Evolutionary conservation across 495 filamentous ascomycete genomes (phyloP), one percentile per base, ranked within the genome.

Genomic region (Penicillium silybi): DNA sequence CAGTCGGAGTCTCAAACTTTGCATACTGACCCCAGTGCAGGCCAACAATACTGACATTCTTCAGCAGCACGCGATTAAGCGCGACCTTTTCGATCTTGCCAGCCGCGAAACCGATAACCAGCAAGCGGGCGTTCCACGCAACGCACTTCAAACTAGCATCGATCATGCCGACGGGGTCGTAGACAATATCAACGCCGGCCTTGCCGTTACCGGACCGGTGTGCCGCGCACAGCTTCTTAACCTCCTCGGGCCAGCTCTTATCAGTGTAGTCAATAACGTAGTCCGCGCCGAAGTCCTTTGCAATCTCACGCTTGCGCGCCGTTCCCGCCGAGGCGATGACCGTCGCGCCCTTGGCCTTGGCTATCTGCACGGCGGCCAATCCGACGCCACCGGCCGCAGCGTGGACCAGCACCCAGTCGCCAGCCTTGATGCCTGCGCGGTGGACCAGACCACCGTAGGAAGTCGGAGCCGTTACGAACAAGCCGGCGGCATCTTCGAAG

Each of bases 361-460:
- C 92, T 39, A 97, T 81, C 61, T 97, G 92, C 27, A 97, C 90
- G 16, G 92, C 92, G 17, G 92, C 89, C 13, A 97, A 70, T 2
- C 92, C 92, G 0, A 97, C 92, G 2, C 92, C 92, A 2, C 92
- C 92, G 0, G 92, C 92, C 0, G 90, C 92, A 11, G 92, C 92
- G 70, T 97, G 92, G 13, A 97, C 82, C 18, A 97, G 82, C 3
- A 97, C 92, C 67, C 78, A 89, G 53, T 97, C 92, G 0, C 90
- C 90, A 2, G 76, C 67, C 66, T 88, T 85, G 13, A 96, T 73
- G 9, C 81, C 78, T 0, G 89, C 92, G 26, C 92, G 75, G 13
- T 82, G 79, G 19, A 95, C 89, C 2, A 97, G 73, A 1, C 82
- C 92, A 4, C 87, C 89, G 63, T 96, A 97, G 50, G 86, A 88